Evolutionary conservation across 352 stramenopile species (phyloP).

Genomic region (Phytophthora agathidicida): DNA sequence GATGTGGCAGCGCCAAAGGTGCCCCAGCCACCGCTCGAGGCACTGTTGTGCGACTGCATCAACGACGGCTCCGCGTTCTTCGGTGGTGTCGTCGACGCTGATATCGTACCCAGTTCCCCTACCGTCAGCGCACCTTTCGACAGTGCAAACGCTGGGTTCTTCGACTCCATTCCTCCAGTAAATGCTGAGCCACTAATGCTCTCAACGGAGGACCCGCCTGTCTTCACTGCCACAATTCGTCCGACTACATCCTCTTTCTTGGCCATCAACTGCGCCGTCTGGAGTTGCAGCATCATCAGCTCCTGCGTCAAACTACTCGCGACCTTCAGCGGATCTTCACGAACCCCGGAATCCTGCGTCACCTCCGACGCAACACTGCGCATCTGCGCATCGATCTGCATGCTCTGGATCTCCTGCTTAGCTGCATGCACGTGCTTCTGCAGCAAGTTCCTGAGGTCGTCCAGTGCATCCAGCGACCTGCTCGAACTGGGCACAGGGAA

Average conservation of each 20-base stretch:
- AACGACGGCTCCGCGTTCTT: conserved; percentile 21
- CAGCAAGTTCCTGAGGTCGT: conserved; percentile 65
- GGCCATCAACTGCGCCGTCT: conserved; percentile 42
- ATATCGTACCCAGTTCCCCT: conserved; percentile 27
- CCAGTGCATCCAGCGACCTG: conserved; percentile 52
- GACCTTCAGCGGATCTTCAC: conserved; percentile 34
- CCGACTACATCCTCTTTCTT: conserved; percentile 29
- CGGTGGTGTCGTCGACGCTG: conserved; percentile 22
- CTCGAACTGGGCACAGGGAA: conserved; percentile 51
- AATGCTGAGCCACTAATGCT: conserved; percentile 9
- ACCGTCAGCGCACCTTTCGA: conserved; percentile 42
- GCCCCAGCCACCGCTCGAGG: conserved; percentile 23
- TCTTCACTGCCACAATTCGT: conserved; percentile 29
- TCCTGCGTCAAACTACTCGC: conserved; percentile 51
- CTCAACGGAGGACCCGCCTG: conserved; percentile 8
- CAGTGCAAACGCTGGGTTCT: conserved; percentile 32
- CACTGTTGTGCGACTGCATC: conserved; percentile 25
- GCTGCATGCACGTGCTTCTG: conserved; percentile 50
- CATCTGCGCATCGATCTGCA: conserved; percentile 74
- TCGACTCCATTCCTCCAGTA: conserved; percentile 10
- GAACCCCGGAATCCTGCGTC: conserved; percentile 2
- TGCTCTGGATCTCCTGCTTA: conserved; percentile 72
- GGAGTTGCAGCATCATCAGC: conserved; percentile 49
- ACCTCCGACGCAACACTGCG: conserved; percentile 52
- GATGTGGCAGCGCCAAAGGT: conserved; percentile 19